Base-by-base conservation (phyloP, 192 early-diverging fungal species). In the Rhizoclosmatium globosum region DNA sequence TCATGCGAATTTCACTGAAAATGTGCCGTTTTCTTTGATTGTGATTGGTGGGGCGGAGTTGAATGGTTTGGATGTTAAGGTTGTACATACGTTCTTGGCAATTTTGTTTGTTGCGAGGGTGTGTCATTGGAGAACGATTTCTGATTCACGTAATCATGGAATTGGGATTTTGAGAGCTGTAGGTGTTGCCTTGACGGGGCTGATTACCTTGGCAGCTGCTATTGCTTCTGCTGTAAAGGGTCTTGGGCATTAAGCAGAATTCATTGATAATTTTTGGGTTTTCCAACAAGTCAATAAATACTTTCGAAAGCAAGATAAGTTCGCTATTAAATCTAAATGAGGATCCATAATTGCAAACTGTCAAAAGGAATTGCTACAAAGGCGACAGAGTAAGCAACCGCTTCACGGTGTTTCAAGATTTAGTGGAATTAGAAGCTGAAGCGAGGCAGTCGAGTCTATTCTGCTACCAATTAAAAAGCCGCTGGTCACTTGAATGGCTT, bases 1-100 rank as follows among this genome's bases (percentile, higher is more conserved):
- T 2, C 72, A 74, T 11, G 72, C 72, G 13, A 74, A 74, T 59
- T 62, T 62, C 4, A 47, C 58, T 6, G 72, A 74, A 44, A 60
- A 74, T 44, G 56, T 48, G 3, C 72, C 56, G 2, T 43, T 74
- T 2, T 31, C 56, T 1, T 59, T 74, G 56, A 19, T 74, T 17
- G 45, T 64, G 41, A 38, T 74, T 0, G 72, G 15, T 0, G 59
- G 59, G 19, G 72, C 72, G 1, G 72, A 74, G 61, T 44, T 74
- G 58, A 60, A 64, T 62, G 72, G 58, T 13, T 1, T 74, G 1
- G 42, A n/a, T 2, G 41, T 41, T 6, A 44, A 41, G 1, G 15
- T 47, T 9, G 19, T 47, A 3, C 72, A 74, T 48, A 42, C 17
- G 21, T 2, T 74, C 4, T 62, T 74, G n/a, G 72, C 59, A 2